These are phyloP conservation scores for Albugo laibachii DNA, from an alignment of 352 stramenopile species.

Conservation along the genomic window DNA sequence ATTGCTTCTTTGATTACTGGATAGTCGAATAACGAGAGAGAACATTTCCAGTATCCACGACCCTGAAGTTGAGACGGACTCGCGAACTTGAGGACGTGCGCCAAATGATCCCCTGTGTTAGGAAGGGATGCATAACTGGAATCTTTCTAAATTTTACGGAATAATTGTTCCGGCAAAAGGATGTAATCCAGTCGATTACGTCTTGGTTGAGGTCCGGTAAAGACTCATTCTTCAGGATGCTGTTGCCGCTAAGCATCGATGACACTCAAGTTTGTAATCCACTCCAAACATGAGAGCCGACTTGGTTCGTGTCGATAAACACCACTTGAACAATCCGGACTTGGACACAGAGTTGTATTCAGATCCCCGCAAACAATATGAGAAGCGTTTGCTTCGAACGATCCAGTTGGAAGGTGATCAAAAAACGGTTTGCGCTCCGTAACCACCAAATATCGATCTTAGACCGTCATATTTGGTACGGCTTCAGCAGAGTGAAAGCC, in stretches of 20 bases:
- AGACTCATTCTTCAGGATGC: not conserved
- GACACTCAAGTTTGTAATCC: constrained; percentile 1
- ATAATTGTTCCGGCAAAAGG: not conserved
- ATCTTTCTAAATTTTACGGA: not conserved
- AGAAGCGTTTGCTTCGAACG: too few species aligned
- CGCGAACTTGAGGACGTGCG: not conserved
- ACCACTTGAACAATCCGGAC: too few species aligned
- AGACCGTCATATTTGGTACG: too few species aligned
- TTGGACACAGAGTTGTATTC: too few species aligned
- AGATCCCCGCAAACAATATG: too few species aligned
- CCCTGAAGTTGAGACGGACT: not conserved
- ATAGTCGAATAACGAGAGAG: not conserved
- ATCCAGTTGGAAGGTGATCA: too few species aligned
- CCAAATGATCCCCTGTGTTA: not conserved
- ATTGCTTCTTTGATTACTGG: too few species aligned
- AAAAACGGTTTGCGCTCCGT: too few species aligned
- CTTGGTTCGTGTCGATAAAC: not conserved
- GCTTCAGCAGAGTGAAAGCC: too few species aligned
- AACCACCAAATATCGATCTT: too few species aligned
- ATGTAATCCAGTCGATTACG: constrained; percentile 13
- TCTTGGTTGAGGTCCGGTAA: constrained; percentile 1
- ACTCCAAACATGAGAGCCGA: constrained; percentile 1
- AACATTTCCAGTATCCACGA: not conserved
- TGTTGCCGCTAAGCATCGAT: constrained; percentile 6
- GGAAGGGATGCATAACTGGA: not conserved